A percentile compares a stretch with the other conserved stretches of the same genome.
These are phyloP conservation scores for Suaeda aralocaspica DNA, from an alignment of 148 eudicot species.

Conservation along the genomic window DNA sequence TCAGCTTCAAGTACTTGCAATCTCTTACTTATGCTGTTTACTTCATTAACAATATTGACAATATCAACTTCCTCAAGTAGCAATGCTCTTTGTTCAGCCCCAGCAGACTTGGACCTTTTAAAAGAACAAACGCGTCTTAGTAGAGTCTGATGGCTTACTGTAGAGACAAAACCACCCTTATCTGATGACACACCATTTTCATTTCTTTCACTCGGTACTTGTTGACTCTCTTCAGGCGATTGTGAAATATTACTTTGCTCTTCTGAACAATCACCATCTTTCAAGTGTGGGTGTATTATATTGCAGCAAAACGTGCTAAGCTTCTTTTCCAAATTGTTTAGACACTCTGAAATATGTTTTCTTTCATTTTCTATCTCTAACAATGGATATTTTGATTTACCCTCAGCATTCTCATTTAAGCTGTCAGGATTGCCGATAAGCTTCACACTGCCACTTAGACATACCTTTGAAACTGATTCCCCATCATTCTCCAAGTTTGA, in stretches of 20 bases:
- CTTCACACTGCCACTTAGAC: constrained; percentile 1
- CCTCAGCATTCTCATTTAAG: neutral
- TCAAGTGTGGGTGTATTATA: constrained; percentile 20
- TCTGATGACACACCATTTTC: constrained; percentile 9
- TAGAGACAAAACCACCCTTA: constrained; percentile 9
- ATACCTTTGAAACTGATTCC: constrained; percentile 28
- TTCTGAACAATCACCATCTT: constrained; percentile 18
- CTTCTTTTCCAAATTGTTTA: constrained; percentile 48
- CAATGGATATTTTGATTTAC: constrained; percentile 22
- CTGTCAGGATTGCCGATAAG: neutral
- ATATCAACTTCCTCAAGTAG: constrained; percentile 33
- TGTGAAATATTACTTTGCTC: constrained; percentile 14
- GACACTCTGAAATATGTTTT: constrained; percentile 32
- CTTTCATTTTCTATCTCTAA: constrained; percentile 46
- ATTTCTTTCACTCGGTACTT: constrained; percentile 22
- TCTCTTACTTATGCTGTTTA: constrained; percentile 39
- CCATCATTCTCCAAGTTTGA: constrained; percentile 22
- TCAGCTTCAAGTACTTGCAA: constrained; percentile 53
- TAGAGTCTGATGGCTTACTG: constrained; percentile 14
- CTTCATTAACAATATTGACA: constrained; percentile 33
- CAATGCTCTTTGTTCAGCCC: constrained; percentile 12
- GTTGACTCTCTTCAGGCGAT: constrained; percentile 17
- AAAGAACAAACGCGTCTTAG: constrained; percentile 23
- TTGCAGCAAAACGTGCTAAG: constrained; percentile 32
- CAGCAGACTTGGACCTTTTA: constrained; percentile 20